Evolutionary conservation across 805 yeast genomes (phyloP).

Genomic region (Kluyveromyces aestuarii): DNA sequence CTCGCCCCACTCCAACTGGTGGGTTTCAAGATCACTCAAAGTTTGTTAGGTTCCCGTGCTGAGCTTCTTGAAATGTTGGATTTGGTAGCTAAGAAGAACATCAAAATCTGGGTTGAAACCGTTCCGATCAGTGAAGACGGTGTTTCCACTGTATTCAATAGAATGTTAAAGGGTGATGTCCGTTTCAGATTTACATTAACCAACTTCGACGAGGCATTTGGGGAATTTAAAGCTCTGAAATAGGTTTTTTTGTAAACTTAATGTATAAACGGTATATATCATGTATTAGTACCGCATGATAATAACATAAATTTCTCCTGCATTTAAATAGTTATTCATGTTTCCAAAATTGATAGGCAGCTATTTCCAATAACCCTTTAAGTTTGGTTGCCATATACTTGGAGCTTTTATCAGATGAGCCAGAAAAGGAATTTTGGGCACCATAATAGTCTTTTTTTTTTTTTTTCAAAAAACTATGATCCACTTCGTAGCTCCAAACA

Average conservation of each 20-base stretch:
- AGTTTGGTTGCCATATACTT: background rate
- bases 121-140: constrained; percentile 38
- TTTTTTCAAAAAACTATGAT: too few relatives aligned
- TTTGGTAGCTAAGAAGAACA: constrained; percentile 37
- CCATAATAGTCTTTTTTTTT: background rate
- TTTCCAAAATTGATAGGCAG: background rate
- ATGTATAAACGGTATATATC: too few relatives aligned
- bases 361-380: background rate
- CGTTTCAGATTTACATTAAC: constrained; percentile 47
- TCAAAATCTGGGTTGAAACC: constrained; percentile 45
- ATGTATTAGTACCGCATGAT: too few relatives aligned
- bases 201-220: constrained; percentile 33
- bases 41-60: constrained; percentile 35
- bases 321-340: too few relatives aligned
- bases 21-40: constrained; percentile 24
- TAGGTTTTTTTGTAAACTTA: background rate
- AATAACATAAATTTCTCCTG: background rate
- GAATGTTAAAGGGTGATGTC: constrained; percentile 41
- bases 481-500: background rate
- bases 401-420: background rate
- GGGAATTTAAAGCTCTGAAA: background rate
- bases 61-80: constrained; percentile 42
- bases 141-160: constrained; percentile 37
- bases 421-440: background rate
- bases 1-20: constrained; percentile 10